Evolutionary conservation across 2,329 filamentous ascomycete genomes (phyloP), one percentile per base, ranked within the genome.

Genomic region (Aspergillus fructus): DNA sequence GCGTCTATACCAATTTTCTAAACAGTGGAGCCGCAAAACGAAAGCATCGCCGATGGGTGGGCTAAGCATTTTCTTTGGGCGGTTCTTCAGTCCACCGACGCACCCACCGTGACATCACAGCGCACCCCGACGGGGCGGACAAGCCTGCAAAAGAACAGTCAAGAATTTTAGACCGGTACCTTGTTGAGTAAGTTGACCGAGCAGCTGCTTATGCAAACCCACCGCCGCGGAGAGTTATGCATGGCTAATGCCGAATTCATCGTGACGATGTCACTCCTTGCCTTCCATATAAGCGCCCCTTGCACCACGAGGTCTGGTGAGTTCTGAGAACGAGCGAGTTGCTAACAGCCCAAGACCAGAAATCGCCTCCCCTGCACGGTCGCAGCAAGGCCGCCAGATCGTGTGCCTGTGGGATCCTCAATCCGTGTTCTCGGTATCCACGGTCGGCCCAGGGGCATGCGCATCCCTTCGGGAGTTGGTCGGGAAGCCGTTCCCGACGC

Each of bases 21-120:
- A 46, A 34, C 45, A 53, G 62, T 64, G 58, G 60, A 64, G 56
- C 61, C 60, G 55, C 59, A 56, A 54, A 55, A 62, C 64, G 68
- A 46, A 69, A 67, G 67, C 69, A 68, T 71, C 68, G 68, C 68
- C 66, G 59, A 15, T 67, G 56, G 59, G 53, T 64, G 49, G 57
- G 63, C 66, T 70, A 72, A 71, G 68, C 69, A 71, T 72, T 67
- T 60, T 58, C 60, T 53, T 55, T 41, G 53, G 53, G 60, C 58
- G 61, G 64, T 64, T 62, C 64, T 30, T 15, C 21, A 55, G 45
- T 50, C 60, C 62, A 62, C 50, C 48, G 11, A 4, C 11, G 37
- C 49, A 33, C 23, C 53, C 53, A 49, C 53, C 34, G 17, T 50
- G 46, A 55, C 47, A 50, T 55, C 60, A 62, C 34, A n/a, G 21